Conservation (phyloP, 2,329 filamentous ascomycete species). For the Fusarium neocosmosporiellum region DNA sequence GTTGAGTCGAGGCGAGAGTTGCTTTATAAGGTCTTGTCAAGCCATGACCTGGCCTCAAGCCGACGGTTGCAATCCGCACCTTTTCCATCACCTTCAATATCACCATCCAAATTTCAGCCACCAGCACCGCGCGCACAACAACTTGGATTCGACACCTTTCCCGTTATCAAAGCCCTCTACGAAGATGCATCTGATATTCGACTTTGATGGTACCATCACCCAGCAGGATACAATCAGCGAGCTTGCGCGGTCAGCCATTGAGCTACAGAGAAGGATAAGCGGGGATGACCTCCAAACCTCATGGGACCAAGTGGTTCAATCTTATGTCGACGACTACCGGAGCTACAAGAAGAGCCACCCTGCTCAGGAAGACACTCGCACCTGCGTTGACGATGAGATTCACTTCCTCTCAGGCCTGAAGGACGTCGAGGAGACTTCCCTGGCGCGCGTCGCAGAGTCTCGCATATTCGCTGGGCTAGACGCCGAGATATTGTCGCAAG, state of each 20-base stretch:
- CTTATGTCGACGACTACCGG: constrained; percentile 57
- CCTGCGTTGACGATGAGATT: constrained; percentile 52
- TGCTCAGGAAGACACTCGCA: constrained; percentile 48
- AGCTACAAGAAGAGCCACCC: constrained; percentile 51
- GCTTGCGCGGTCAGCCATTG: constrained; percentile 58
- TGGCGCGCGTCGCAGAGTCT: constrained; percentile 55
- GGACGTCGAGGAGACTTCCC: constrained; percentile 58
- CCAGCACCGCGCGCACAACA: constrained; percentile 4
- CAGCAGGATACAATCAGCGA: constrained; percentile 62
- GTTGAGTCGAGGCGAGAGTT: not conserved
- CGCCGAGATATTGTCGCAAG: constrained; percentile 46
- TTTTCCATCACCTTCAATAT: not conserved
- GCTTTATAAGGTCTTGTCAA: not conserved
- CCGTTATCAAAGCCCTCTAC: not conserved
- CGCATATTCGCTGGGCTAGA: constrained; percentile 58
- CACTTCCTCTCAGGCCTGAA: constrained; percentile 57
- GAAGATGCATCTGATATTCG: constrained; percentile 61
- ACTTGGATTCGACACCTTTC: not conserved
- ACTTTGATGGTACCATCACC: constrained; percentile 72
- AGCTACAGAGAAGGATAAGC: constrained; percentile 42
- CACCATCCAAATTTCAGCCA: not conserved
- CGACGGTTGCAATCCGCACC: constrained; percentile 18
- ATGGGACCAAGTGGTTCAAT: constrained; percentile 59
- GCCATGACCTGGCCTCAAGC: not conserved
- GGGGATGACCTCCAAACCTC: constrained; percentile 49